phyloP scores from a whole-genome alignment of 345 rosid genomes.

The Eucalyptus polybractea region DNA sequence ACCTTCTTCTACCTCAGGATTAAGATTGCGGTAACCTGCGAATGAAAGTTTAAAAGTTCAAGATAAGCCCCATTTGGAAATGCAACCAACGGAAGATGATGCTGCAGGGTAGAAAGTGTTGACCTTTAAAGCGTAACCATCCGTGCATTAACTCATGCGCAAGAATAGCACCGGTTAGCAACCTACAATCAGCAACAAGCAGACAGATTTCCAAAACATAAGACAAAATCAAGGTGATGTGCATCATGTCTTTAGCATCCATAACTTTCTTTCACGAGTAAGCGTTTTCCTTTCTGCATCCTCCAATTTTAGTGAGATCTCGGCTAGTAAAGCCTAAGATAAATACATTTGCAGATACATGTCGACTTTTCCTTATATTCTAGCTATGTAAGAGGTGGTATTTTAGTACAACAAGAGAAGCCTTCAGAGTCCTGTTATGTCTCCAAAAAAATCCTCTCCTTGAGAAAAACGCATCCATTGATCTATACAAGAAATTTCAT shows the following conservation, averaged over 20 bases:
- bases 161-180: conserved; percentile 91
- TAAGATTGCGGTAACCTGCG: conserved; percentile 72
- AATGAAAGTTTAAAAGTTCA: background rate
- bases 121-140: conserved; percentile 91
- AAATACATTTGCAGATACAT: background rate
- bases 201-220: background rate
- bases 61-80: background rate
- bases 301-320: background rate
- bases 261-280: background rate
- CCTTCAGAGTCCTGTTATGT: background rate
- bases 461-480: background rate
- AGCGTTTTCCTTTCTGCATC: background rate
- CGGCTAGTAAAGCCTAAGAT: background rate
- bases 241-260: background rate
- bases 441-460: background rate
- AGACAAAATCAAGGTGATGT: background rate
- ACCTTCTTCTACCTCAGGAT: conserved; percentile 93
- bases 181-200: conserved; percentile 22
- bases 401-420: background rate
- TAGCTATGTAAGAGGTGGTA: background rate
- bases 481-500: background rate
- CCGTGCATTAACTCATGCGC: conserved; percentile 96
- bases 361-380: background rate
- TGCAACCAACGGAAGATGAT: background rate
- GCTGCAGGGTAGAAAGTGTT: background rate